Conservation (phyloP, 441 rosid species). For the Adansonia grandidieri region DNA sequence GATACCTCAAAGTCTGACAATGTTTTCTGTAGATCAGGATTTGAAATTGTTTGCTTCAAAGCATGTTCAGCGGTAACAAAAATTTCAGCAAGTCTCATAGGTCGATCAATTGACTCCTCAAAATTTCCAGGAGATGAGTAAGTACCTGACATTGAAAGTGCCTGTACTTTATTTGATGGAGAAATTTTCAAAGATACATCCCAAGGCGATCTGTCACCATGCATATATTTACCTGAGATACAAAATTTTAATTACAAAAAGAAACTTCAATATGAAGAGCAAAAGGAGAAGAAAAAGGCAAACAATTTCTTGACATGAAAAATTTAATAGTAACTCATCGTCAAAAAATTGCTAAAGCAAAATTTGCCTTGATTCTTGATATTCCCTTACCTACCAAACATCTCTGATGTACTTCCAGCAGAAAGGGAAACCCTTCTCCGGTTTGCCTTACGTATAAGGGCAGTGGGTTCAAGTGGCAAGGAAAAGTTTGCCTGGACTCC, state of each 20-base stretch:
- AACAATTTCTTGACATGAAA: slow-evolving; percentile 8
- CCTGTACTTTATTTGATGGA: slow-evolving; percentile 49
- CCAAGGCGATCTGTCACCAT: slow-evolving; percentile 76
- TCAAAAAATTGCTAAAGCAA: slow-evolving; percentile 10
- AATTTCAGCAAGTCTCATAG: slow-evolving; percentile 98
- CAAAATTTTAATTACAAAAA: background rate
- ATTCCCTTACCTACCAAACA: slow-evolving; percentile 76
- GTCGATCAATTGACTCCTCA: slow-evolving; percentile 84
- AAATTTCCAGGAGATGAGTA: slow-evolving; percentile 84
- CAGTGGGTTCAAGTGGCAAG: slow-evolving; percentile 96
- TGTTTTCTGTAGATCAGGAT: slow-evolving; percentile 65
- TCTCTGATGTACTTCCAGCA: slow-evolving; percentile 88
- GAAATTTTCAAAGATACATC: slow-evolving; percentile 59
- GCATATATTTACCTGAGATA: slow-evolving; percentile 32
- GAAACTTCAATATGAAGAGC: background rate
- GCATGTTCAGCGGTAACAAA: slow-evolving; percentile 96
- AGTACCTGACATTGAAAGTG: slow-evolving; percentile 68
- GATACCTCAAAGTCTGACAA: slow-evolving; percentile 92
- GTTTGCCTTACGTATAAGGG: slow-evolving; percentile 93
- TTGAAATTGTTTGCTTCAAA: slow-evolving; percentile 71
- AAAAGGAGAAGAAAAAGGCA: background rate
- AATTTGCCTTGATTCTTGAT: slow-evolving; percentile 49
- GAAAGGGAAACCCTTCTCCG: slow-evolving; percentile 93
- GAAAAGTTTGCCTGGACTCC: slow-evolving; percentile 54
- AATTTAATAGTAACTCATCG: slow-evolving; percentile 9